phyloP scores from a whole-genome alignment of 2,329 filamentous ascomycete species.

The Bipolaris bicolor region DNA sequence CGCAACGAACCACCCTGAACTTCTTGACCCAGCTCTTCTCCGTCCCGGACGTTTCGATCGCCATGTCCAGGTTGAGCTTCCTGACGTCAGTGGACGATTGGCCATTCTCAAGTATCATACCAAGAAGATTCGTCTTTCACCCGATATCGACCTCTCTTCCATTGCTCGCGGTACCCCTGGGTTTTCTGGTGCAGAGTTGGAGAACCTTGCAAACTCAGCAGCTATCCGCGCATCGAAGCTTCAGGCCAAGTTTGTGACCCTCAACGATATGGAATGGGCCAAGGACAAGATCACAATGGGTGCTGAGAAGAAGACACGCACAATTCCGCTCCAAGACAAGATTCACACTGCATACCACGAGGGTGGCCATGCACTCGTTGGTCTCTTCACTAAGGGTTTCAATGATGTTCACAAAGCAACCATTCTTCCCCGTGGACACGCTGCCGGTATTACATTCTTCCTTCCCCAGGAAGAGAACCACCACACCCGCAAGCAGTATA shows the following conservation, averaged over 20 bases:
- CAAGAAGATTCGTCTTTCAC: slow-evolving; percentile 81
- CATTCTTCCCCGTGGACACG: slow-evolving; percentile 87
- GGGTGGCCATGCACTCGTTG: slow-evolving; percentile 91
- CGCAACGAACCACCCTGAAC: slow-evolving; percentile 93
- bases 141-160: slow-evolving; percentile 81
- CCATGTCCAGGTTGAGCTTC: slow-evolving; percentile 84
- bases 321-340: slow-evolving; percentile 93
- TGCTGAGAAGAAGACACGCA: slow-evolving; percentile 84
- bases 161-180: slow-evolving; percentile 88
- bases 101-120: slow-evolving; percentile 94
- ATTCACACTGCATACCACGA: slow-evolving; percentile 96
- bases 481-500: slow-evolving; percentile 81
- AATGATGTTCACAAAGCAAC: slow-evolving; percentile 94
- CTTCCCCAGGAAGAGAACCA: slow-evolving; percentile 88
- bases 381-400: slow-evolving; percentile 77
- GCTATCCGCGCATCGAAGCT: slow-evolving; percentile 92
- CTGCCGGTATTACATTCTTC: slow-evolving; percentile 84
- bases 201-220: slow-evolving; percentile 96
- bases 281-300: slow-evolving; percentile 99
- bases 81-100: slow-evolving; percentile 90
- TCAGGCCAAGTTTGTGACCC: slow-evolving; percentile 75
- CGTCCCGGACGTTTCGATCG: slow-evolving; percentile 95
- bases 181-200: slow-evolving; percentile 92
- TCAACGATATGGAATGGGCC: slow-evolving; percentile 91
- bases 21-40: slow-evolving; percentile 92